Conservation (phyloP, 1,284 basidiomycete genomes). For the Cryptococcus hybrid region DNA sequence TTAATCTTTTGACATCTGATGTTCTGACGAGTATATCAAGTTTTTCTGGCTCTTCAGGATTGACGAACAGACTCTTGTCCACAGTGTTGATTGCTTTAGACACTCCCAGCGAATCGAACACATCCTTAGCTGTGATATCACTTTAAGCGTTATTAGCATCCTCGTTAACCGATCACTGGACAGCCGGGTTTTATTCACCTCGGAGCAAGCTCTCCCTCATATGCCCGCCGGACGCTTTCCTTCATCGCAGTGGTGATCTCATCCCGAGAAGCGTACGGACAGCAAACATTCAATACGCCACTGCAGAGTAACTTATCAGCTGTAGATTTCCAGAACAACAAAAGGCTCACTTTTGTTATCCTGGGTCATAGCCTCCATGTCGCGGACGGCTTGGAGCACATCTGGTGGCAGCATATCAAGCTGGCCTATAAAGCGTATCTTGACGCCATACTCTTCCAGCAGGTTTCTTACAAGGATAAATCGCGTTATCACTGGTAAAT, state of each 20-base stretch:
- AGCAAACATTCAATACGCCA: slow-evolving; percentile 89
- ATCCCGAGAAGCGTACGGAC: slow-evolving; percentile 89
- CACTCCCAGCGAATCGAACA: slow-evolving; percentile 22
- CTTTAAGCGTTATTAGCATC: background rate
- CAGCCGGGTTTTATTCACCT: slow-evolving; percentile 28
- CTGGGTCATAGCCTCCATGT: slow-evolving; percentile 77
- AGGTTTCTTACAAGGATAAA: slow-evolving; percentile 58
- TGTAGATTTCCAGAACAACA: background rate
- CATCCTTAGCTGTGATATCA: slow-evolving; percentile 12
- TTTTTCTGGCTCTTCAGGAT: slow-evolving; percentile 29
- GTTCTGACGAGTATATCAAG: slow-evolving; percentile 91
- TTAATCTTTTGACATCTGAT: slow-evolving; percentile 84
- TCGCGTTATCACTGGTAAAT: background rate
- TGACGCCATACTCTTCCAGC: slow-evolving; percentile 75
- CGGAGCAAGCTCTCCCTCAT: slow-evolving; percentile 50
- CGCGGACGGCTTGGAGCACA: slow-evolving; percentile 67
- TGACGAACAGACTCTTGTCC: slow-evolving; percentile 3
- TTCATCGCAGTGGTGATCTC: slow-evolving; percentile 82
- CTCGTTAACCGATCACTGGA: background rate
- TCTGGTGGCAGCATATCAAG: slow-evolving; percentile 70
- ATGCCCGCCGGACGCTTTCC: slow-evolving; percentile 57
- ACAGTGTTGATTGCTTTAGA: slow-evolving; percentile 14
- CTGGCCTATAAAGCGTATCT: slow-evolving; percentile 79
- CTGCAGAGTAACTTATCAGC: slow-evolving; percentile 50
- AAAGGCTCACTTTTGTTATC: slow-evolving; percentile 64